phyloP scores from a whole-genome alignment of 768 basidiomycete genomes.

The Suillus americanus region DNA sequence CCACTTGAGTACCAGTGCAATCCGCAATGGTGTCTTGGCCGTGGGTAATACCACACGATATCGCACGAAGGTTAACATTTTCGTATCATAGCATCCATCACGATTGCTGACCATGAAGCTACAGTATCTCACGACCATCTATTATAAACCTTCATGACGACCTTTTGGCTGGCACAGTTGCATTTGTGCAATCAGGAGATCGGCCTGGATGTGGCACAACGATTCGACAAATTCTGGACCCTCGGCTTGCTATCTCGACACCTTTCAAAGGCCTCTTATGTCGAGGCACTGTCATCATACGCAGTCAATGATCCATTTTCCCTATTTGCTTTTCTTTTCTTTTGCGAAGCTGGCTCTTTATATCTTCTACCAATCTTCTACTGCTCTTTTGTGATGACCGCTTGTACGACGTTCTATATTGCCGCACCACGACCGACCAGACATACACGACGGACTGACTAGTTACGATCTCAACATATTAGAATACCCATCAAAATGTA shows the following conservation, averaged over 20 bases:
- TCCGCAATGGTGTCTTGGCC: slow-evolving; percentile 88
- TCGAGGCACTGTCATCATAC: neutral
- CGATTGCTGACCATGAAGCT: slow-evolving; percentile 18
- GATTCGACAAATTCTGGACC: neutral
- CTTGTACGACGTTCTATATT: neutral
- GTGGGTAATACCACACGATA: slow-evolving; percentile 92
- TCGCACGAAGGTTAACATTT: slow-evolving; percentile 71
- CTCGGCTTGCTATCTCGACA: neutral
- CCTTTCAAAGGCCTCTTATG: neutral
- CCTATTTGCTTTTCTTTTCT: neutral
- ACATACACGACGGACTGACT: neutral
- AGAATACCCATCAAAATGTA: slow-evolving; percentile 17
- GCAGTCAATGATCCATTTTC: neutral
- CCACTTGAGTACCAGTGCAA: slow-evolving; percentile 93
- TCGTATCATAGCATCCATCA: slow-evolving; percentile 5
- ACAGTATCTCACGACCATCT: slow-evolving; percentile 85
- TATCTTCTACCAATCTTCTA: neutral
- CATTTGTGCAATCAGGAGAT: neutral
- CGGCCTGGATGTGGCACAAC: neutral
- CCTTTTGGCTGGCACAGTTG: neutral
- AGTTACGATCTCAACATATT: slow-evolving; percentile 3
- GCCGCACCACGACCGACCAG: neutral
- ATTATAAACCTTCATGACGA: slow-evolving; percentile 62
- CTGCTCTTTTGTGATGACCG: neutral
- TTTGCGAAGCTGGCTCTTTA: neutral